Percentiles rank a stretch among this genome's conserved stretches.
Evolutionary conservation across 371 early-diverging fungal genomes (phyloP).

Genomic region (Mucor ambiguus): DNA sequence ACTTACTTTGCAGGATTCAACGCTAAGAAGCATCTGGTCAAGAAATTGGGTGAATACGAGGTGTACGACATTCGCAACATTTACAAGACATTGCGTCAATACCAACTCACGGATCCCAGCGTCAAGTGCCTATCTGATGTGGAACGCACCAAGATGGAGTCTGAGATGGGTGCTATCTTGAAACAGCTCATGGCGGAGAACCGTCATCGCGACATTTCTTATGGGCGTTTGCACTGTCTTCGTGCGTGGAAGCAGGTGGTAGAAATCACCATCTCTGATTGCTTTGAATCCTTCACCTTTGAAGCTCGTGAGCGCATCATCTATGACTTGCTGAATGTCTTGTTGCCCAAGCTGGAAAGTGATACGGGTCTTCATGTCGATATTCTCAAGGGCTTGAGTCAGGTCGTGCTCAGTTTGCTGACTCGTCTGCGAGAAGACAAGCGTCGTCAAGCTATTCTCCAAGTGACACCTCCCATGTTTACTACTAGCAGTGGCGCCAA

Average conservation of each 20-base stretch:
- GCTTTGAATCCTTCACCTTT: slow-evolving; percentile 62
- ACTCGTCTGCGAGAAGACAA: slow-evolving; percentile 40
- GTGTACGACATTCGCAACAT: slow-evolving; percentile 68
- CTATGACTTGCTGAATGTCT: slow-evolving; percentile 57
- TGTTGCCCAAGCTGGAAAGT: slow-evolving; percentile 50
- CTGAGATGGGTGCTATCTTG: slow-evolving; percentile 56
- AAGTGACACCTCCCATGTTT: not conserved
- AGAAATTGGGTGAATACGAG: slow-evolving; percentile 37
- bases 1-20: slow-evolving; percentile 19
- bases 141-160: slow-evolving; percentile 47
- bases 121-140: slow-evolving; percentile 31
- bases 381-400: slow-evolving; percentile 40
- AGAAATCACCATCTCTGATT: slow-evolving; percentile 69
- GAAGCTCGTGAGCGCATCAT: slow-evolving; percentile 63
- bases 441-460: slow-evolving; percentile 9
- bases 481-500: slow-evolving; percentile 15
- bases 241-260: slow-evolving; percentile 86
- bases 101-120: slow-evolving; percentile 23
- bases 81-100: slow-evolving; percentile 29
- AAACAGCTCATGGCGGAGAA: slow-evolving; percentile 64
- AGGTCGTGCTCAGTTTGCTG: slow-evolving; percentile 56
- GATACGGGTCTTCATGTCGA: slow-evolving; percentile 16
- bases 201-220: slow-evolving; percentile 62
- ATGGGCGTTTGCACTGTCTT: slow-evolving; percentile 64
- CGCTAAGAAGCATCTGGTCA: slow-evolving; percentile 13